Base-by-base conservation (phyloP, 352 stramenopile species). In the Pythium diclinum region DNA sequence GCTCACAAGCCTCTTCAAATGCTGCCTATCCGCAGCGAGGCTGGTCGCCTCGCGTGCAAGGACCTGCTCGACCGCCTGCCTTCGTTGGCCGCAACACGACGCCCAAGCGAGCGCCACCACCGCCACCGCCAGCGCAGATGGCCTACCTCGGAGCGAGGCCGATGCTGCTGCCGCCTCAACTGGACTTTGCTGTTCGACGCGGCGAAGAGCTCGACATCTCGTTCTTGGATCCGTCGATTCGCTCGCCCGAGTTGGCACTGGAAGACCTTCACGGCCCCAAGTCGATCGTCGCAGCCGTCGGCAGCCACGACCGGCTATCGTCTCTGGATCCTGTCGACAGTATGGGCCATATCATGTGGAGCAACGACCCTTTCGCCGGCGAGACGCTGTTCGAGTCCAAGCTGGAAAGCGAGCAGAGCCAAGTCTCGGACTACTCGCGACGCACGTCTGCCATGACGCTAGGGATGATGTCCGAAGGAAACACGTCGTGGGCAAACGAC, bases 221-320 rank as follows among this genome's bases (percentile, higher is more conserved):
- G 30, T 88, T 85, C 47, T 53, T 88, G 30, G 66, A 88, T 42
- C 79, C 79, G 34, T 59, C 53, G 6, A 33, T 59, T 11, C 44
- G 32, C 36, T 23, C 46, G 11, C 34, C 53, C 1, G 47, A 30
- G 3, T 38, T 49, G 11, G 7, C 8, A 8, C 7, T 25, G 4
- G 53, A 49, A n/a, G n/a, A n/a, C n/a, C 32, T 32, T 47, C n/a
- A n/a, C 10, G 52, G 52, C 16, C 56, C 68, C 32, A 73, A 75
- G 46, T 64, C 48, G 38, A 67, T 88, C 28, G 69, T 74, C 11
- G 72, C 79, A 0, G 71, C 84, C 13, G 34, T 68, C n/a, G 79
- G 76, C 36, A 88, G 72, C 65, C 76, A 76, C 38, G 61, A 68
- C 9, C 28, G 61, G 34, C 30, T 52, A 36, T 52, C 48, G 49